Conservation (phyloP, 805 yeast species). For the Debaryomyces castellii region DNA sequence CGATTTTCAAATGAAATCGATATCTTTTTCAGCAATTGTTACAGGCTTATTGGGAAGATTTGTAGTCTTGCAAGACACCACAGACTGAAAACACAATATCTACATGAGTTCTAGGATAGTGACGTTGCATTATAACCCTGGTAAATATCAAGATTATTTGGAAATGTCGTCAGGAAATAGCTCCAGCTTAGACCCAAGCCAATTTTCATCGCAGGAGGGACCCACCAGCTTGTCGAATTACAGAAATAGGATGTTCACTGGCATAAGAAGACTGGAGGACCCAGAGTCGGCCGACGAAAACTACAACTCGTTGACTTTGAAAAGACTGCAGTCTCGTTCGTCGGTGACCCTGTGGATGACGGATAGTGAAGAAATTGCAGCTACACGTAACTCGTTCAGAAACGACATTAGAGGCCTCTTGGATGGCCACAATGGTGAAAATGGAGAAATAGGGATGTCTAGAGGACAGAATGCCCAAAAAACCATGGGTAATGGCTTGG, state of each 20-base stretch:
- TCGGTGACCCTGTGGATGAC: neutral
- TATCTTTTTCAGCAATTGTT: constrained; percentile 1
- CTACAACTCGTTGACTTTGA: neutral
- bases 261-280: neutral
- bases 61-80: neutral
- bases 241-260: neutral
- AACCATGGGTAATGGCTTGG: neutral
- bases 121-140: constrained; percentile 9
- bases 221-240: neutral
- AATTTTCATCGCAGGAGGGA: neutral
- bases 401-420: neutral
- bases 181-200: neutral
- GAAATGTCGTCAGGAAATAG: neutral
- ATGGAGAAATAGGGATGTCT: neutral
- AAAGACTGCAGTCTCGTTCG: neutral
- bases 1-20: neutral
- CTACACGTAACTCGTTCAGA: constrained; percentile 1
- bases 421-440: neutral
- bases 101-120: constrained; percentile 9
- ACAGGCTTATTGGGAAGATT: neutral
- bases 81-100: neutral
- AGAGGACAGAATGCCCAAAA: neutral
- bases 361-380: constrained; percentile 5
- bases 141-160: constrained; percentile 4
- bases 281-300: neutral